These are phyloP conservation scores for Fusarium citri DNA, from an alignment of 2,329 filamentous ascomycete species.

Conservation along the genomic window DNA sequence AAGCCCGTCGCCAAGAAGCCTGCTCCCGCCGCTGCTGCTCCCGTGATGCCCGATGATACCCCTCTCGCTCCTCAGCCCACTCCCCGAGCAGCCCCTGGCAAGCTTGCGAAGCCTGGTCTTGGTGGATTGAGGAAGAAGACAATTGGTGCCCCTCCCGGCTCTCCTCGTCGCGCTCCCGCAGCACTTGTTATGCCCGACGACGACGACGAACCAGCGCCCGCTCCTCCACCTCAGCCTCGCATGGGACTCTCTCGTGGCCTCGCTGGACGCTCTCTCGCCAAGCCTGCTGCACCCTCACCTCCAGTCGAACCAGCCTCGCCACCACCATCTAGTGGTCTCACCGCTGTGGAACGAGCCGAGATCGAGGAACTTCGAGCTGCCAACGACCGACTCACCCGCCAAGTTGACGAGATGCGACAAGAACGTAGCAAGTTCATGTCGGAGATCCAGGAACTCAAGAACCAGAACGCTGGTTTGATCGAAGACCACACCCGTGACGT, in stretches of 20 bases:
- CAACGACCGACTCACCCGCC: slow-evolving; percentile 80
- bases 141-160: slow-evolving; percentile 64
- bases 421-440: slow-evolving; percentile 85
- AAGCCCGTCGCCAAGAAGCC: slow-evolving; percentile 60
- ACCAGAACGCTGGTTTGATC: slow-evolving; percentile 95
- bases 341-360: slow-evolving; percentile 88
- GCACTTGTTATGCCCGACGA: slow-evolving; percentile 58
- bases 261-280: slow-evolving; percentile 85
- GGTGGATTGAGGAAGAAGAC: slow-evolving; percentile 70
- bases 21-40: slow-evolving; percentile 48
- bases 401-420: slow-evolving; percentile 82
- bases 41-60: slow-evolving; percentile 59
- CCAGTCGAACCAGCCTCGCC: slow-evolving; percentile 66
- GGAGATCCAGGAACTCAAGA: slow-evolving; percentile 93
- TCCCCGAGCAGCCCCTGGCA: slow-evolving; percentile 62
- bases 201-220: slow-evolving; percentile 67
- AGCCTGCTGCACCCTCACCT: slow-evolving; percentile 69
- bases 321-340: slow-evolving; percentile 72
- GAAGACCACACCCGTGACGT: slow-evolving; percentile 97
- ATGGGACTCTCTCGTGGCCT: slow-evolving; percentile 81
- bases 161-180: slow-evolving; percentile 63
- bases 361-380: slow-evolving; percentile 87
- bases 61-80: slow-evolving; percentile 70
- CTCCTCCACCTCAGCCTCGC: slow-evolving; percentile 68
- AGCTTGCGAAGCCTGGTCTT: slow-evolving; percentile 66